Evolutionary conservation across 805 yeast genomes (phyloP).

Genomic region (Zygosaccharomyces lentus): DNA sequence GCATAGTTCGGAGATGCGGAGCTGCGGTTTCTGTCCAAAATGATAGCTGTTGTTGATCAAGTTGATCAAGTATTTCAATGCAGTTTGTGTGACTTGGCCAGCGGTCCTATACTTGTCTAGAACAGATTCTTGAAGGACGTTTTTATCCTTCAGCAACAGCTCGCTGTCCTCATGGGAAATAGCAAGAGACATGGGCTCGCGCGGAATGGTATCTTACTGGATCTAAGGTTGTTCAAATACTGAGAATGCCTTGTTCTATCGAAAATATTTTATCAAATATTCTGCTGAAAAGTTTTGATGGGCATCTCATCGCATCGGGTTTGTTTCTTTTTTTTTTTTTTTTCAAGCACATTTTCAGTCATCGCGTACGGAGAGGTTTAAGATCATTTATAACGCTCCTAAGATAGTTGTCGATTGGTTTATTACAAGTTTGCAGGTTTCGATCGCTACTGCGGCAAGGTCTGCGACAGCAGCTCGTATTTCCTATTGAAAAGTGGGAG

Average conservation of each 20-base stretch:
- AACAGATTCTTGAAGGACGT: slow-evolving; percentile 55
- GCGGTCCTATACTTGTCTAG: slow-evolving; percentile 83
- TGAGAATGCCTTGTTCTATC: neutral
- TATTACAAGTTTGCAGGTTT: too few species aligned
- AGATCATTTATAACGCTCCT: too few species aligned
- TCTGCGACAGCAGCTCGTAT: too few species aligned
- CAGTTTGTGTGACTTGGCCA: slow-evolving; percentile 84
- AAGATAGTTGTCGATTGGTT: too few species aligned
- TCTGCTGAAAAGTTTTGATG: slow-evolving; percentile 2
- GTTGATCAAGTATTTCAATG: slow-evolving; percentile 58
- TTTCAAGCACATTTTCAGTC: slow-evolving; percentile 1
- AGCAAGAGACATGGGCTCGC: slow-evolving; percentile 58
- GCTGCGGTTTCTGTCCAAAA: slow-evolving; percentile 35
- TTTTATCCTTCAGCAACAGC: slow-evolving; percentile 65
- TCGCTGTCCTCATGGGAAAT: slow-evolving; percentile 72
- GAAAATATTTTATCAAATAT: neutral
- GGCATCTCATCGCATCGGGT: slow-evolving; percentile 17
- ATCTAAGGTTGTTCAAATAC: neutral
- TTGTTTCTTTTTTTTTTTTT: slow-evolving; percentile 11
- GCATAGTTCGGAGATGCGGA: slow-evolving; percentile 68
- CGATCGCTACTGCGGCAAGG: too few species aligned
- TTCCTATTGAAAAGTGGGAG: too few species aligned
- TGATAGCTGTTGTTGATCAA: slow-evolving; percentile 76
- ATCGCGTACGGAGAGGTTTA: neutral
- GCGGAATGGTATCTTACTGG: neutral